A percentile compares a stretch with the other conserved stretches of the same genome.
Evolutionary conservation across 106 monocot genomes (phyloP).

Genomic region (Dendrobium huoshanense): DNA sequence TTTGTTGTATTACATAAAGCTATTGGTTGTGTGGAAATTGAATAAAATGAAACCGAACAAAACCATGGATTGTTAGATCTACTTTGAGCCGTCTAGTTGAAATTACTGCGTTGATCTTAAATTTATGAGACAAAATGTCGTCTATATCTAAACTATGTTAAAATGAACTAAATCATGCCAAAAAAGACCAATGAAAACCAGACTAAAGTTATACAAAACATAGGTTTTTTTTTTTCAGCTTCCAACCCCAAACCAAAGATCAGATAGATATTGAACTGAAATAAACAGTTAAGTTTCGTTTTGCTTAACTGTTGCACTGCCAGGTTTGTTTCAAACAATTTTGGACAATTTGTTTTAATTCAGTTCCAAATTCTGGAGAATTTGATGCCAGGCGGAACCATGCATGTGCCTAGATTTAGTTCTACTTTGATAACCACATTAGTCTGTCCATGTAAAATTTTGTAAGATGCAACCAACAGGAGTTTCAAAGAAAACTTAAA

Average conservation of each 20-base stretch:
- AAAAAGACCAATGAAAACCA: not conserved
- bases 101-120: not conserved
- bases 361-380: not conserved
- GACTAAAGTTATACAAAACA: not conserved
- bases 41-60: not conserved
- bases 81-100: not conserved
- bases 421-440: no score
- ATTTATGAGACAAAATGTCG: not conserved
- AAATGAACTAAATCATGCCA: not conserved
- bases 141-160: not conserved
- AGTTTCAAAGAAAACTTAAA: no score
- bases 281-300: not conserved
- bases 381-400: not conserved
- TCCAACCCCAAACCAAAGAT: not conserved
- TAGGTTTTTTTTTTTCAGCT: not conserved
- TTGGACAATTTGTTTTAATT: not conserved
- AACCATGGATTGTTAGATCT: not conserved
- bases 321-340: not conserved
- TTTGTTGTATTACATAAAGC: not conserved
- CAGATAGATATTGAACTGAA: not conserved
- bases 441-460: no score
- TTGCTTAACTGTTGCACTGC: not conserved
- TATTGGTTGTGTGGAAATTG: not conserved
- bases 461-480: no score
- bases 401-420: no score